Evolutionary conservation across 495 filamentous ascomycete genomes (phyloP).

Genomic region (Elasticomyces elasticus): DNA sequence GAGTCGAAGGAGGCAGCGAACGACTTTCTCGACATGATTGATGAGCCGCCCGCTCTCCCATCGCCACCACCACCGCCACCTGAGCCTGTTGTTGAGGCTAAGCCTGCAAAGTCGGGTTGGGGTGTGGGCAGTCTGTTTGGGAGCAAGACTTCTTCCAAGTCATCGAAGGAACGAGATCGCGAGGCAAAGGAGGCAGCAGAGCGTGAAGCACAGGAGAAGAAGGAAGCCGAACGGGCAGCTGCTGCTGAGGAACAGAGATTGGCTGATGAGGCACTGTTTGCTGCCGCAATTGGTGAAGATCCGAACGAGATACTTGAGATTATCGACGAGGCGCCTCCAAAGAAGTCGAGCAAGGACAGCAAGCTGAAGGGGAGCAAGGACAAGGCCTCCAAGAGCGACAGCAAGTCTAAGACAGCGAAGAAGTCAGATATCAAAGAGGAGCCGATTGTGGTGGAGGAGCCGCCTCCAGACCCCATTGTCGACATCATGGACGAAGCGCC

Average conservation of each 20-base stretch:
- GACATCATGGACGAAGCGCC: constrained; percentile 13
- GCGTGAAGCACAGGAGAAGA: constrained; percentile 20
- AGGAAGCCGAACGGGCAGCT: constrained; percentile 18
- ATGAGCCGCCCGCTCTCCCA: constrained; percentile 6
- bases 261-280: constrained; percentile 21
- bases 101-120: constrained; percentile 11
- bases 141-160: constrained; percentile 10
- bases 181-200: constrained; percentile 6
- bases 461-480: neutral
- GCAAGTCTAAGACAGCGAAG: constrained; percentile 13
- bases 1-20: constrained; percentile 17
- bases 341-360: constrained; percentile 19
- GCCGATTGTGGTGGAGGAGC: constrained; percentile 6
- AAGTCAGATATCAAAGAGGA: constrained; percentile 22
- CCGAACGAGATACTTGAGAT: constrained; percentile 29
- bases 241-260: constrained; percentile 14
- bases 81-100: constrained; percentile 5
- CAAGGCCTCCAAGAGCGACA: constrained; percentile 12
- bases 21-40: constrained; percentile 19
- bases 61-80: neutral
- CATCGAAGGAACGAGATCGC: constrained; percentile 14
- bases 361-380: constrained; percentile 24
- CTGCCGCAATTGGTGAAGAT: constrained; percentile 25
- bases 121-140: constrained; percentile 11
- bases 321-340: constrained; percentile 24